phyloP scores from a whole-genome alignment of 495 filamentous ascomycete genomes.

The Tuber aestivum region DNA sequence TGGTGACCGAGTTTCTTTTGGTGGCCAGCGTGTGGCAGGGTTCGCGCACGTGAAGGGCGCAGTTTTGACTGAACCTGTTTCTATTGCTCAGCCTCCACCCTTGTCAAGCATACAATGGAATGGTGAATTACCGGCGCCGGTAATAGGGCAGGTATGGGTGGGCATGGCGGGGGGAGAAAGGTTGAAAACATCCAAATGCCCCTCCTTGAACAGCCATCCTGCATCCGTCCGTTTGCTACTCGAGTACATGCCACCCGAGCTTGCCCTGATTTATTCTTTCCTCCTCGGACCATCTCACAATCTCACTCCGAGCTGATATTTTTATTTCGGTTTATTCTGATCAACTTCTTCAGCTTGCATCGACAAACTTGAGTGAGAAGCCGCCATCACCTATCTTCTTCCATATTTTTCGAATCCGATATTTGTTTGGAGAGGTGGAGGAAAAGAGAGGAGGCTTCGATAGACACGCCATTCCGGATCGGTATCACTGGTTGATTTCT shows the following conservation, averaged over 20 bases:
- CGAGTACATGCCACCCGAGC: background rate
- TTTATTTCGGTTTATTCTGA: background rate
- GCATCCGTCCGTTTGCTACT: no score
- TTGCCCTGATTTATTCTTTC: background rate
- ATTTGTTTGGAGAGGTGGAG: background rate
- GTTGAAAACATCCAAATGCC: slow-evolving; percentile 30
- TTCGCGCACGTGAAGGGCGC: slow-evolving; percentile 7
- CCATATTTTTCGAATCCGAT: background rate
- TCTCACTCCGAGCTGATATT: background rate
- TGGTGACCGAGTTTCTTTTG: slow-evolving; percentile 1
- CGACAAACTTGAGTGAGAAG: background rate
- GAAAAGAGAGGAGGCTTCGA: background rate
- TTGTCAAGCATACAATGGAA: background rate
- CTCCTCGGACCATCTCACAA: background rate
- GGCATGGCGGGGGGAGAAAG: slow-evolving; percentile 7
- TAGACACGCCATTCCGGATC: background rate
- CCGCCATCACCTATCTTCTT: background rate
- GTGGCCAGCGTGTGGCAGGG: background rate
- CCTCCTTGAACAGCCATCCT: slow-evolving; percentile 15
- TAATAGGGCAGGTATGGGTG: background rate
- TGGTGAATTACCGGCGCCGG: background rate
- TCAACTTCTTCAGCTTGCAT: background rate
- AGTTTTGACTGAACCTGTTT: background rate
- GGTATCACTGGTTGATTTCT: background rate
- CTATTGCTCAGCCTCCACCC: slow-evolving; percentile 24